Base-by-base conservation (phyloP, 306 rosid genomes). In the Calophaca sinica region DNA sequence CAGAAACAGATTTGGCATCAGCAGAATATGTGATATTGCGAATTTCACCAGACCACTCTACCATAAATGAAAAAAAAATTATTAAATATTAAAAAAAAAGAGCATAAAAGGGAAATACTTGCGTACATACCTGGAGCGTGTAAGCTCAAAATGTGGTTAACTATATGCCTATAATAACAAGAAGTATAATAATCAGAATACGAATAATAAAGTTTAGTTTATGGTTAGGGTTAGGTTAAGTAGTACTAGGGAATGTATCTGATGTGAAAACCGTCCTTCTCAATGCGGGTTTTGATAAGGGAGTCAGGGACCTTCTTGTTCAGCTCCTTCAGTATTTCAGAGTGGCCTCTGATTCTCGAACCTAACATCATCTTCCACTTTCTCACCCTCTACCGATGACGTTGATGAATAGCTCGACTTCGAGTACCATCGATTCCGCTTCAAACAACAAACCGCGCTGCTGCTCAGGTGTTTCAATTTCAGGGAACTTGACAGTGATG, bases 41-140 rank as follows among this genome's bases (percentile, higher is more conserved):
- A 64, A 90, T 87, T 79, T 92, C 96, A 29, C 97, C 96, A 29
- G 97, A 92, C 96, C 96, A 92, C 80, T 92, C 97, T 92, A 84
- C 0, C 62, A 53, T 4, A 64, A 68, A 55, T 8, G 3, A 44
- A 70, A 4, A 72, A 45, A 28, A 15, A 26, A 9, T 3, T 7
- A 31, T 7, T 8, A n/a, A 59, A 31, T 41, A 39, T 36, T 2
- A 44, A 51, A 51, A 10, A 20, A 46, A 5, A 57, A 48, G 44
- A 36, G 9, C 12, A 62, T 29, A 44, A n/a, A 72, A 60, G 9
- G 55, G 45, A 20, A 8, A 15, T 38, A 3, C 2, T 0, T 10
- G 2, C 5, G 4, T 28, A 6, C 5, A 50, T 80, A 80, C 96
- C 97, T 15, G 93, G 91, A 69, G 92, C 97, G 60, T 92, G 97